Conservation (phyloP, 306 rosid genomes). For the Echinosophora koreensis region DNA sequence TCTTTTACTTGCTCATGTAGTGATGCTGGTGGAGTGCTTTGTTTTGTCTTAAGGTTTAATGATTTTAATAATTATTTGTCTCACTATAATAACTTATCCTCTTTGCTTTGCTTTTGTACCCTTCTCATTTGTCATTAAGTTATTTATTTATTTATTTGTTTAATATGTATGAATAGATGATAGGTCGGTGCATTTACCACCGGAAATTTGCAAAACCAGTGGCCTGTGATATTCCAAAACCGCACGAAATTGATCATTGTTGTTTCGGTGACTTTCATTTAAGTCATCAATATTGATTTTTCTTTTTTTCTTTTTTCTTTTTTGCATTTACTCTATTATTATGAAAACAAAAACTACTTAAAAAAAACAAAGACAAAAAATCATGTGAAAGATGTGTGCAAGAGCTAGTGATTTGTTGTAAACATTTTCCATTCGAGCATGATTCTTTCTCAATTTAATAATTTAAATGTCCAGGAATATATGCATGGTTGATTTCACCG, state of each 20-base stretch:
- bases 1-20: conserved; percentile 1
- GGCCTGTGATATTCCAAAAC: conserved; percentile 34
- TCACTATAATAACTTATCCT: not conserved
- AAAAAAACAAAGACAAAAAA: too few relatives aligned
- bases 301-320: too few relatives aligned
- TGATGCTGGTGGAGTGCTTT: conserved; percentile 24
- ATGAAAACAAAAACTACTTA: too few relatives aligned
- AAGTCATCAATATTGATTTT: not conserved
- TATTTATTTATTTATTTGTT: conserved; percentile 4
- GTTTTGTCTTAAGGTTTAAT: not conserved
- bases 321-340: not conserved
- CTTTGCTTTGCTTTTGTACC: conserved; percentile 10
- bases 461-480: conserved; percentile 8
- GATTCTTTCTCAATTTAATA: not conserved
- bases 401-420: too few relatives aligned
- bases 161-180: not conserved
- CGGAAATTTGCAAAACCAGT: conserved; percentile 39
- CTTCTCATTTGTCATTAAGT: not conserved
- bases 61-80: not conserved
- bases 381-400: not conserved
- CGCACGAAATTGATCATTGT: not conserved
- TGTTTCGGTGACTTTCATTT: not conserved
- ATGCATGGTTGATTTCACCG: not conserved
- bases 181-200: conserved; percentile 46
- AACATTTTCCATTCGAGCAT: not conserved